Conservation (phyloP, 345 rosid genomes). For the Turritis glabra region DNA sequence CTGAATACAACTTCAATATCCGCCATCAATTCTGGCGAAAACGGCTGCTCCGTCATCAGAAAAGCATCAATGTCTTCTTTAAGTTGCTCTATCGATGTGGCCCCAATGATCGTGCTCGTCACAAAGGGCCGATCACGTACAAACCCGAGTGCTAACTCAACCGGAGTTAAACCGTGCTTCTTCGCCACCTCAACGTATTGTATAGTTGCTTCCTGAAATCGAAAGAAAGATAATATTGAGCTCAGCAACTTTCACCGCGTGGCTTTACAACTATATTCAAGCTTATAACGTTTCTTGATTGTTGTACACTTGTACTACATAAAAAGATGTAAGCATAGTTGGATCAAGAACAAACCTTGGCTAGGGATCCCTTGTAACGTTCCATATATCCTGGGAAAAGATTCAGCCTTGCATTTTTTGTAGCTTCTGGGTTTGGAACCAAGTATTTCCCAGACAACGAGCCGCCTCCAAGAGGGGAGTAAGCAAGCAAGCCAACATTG, state of each 20-base stretch:
- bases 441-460: constrained; percentile 74
- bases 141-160: constrained; percentile 77
- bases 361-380: constrained; percentile 65
- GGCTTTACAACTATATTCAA: not conserved
- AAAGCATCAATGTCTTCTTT: constrained; percentile 86
- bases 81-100: constrained; percentile 73
- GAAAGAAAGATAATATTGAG: not conserved
- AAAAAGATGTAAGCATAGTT: not conserved
- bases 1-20: constrained; percentile 65
- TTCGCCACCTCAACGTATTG: constrained; percentile 63
- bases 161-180: constrained; percentile 74
- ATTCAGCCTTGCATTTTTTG: constrained; percentile 72
- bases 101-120: constrained; percentile 78
- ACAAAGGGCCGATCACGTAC: constrained; percentile 77
- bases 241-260: not conserved
- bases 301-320: not conserved
- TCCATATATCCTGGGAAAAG: constrained; percentile 91
- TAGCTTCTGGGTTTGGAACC: constrained; percentile 57
- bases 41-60: constrained; percentile 58
- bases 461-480: constrained; percentile 86
- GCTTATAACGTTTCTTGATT: not conserved
- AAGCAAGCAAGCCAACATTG: constrained; percentile 80
- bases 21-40: constrained; percentile 59
- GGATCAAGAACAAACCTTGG: constrained; percentile 55
- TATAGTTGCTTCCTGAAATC: constrained; percentile 69